Evolutionary conservation across 176 grass and related monocot genomes (phyloP), one percentile per base, ranked within the genome.

Genomic region (maize (Zea mays)): DNA sequence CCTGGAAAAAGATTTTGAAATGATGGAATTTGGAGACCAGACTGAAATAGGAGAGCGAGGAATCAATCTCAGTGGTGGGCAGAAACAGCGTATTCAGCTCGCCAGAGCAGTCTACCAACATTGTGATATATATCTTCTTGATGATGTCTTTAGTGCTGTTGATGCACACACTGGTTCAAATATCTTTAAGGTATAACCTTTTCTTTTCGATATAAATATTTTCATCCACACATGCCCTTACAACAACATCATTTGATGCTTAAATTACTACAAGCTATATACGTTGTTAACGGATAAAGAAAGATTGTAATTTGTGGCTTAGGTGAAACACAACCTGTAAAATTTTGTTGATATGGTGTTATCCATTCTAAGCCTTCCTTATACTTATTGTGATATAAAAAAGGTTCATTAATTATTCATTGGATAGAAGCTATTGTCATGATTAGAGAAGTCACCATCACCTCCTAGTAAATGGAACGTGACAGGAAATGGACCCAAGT

Each of bases 11-110:
- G 90, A 93, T 76, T 69, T 93, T 49, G 90, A 93, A 72, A 79
- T 82, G 86, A 93, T 93, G 90, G 87, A 93, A 83, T 93, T 89
- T 37, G 87, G 86, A 20, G 90, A 93, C 65, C 90, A 89, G 58
- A 93, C 90, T 46, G 90, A 93, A 83, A 89, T 93, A 16, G 90
- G 90, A 11, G 90, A 93, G 57, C 69, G 90, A 63, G 90, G 90
- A 43, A 89, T 93, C 78, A 93, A 93, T 81, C 90, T 93, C 56
- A 93, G 90, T 38, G 90, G 90, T 38, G 90, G 90, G 7, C 90
- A 93, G 56, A 93, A 93, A 77, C 90, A 93, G 14, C 86, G 87
- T 34, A 89, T 93, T 34, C 90, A 93, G 81, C 90, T 93, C 2
- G 90, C 90, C 36, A 69, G 90, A 73, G 90, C 90, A 66, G 86